A percentile compares a stretch with the other conserved stretches of the same genome.
Evolutionary conservation across 2,329 filamentous ascomycete genomes (phyloP).

Genomic region (Nemania abortiva): DNA sequence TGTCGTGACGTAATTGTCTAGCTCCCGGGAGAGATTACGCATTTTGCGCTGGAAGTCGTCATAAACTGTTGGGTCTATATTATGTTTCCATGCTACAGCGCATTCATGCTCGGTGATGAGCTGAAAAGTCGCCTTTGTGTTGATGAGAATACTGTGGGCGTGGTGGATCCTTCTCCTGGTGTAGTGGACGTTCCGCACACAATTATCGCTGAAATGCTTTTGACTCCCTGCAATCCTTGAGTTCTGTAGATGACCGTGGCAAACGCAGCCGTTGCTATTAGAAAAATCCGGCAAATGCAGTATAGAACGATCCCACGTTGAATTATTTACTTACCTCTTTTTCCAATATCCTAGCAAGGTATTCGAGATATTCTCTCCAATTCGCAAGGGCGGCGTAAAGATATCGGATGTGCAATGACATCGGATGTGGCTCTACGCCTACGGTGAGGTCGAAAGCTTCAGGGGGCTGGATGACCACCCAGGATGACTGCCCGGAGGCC

Average conservation of each 20-base stretch:
- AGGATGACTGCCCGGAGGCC: constrained; percentile 3
- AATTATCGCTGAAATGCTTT: constrained; percentile 28
- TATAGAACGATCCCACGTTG: no score
- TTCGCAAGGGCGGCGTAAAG: constrained; percentile 17
- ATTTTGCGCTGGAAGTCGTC: constrained; percentile 15
- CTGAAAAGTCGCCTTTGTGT: constrained; percentile 8
- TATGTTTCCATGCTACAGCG: constrained; percentile 5
- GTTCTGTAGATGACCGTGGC: constrained; percentile 8
- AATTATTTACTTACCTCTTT: neutral
- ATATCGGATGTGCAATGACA: constrained; percentile 31
- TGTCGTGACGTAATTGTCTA: constrained; percentile 26
- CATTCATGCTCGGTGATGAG: constrained; percentile 15
- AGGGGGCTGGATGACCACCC: constrained; percentile 35
- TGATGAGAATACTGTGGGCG: constrained; percentile 19
- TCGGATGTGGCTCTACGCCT: constrained; percentile 11
- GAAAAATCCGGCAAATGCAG: neutral
- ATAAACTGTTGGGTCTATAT: neutral
- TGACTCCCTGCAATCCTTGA: constrained; percentile 26
- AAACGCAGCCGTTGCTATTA: neutral
- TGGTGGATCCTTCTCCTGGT: constrained; percentile 19
- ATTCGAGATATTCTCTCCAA: constrained; percentile 38
- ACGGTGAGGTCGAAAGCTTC: neutral
- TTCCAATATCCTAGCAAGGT: neutral
- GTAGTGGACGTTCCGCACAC: constrained; percentile 25
- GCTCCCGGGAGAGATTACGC: constrained; percentile 19